Percentiles rank a stretch among this genome's conserved stretches.
phyloP scores from a whole-genome alignment of 805 yeast species.

The Candida schatavii region DNA sequence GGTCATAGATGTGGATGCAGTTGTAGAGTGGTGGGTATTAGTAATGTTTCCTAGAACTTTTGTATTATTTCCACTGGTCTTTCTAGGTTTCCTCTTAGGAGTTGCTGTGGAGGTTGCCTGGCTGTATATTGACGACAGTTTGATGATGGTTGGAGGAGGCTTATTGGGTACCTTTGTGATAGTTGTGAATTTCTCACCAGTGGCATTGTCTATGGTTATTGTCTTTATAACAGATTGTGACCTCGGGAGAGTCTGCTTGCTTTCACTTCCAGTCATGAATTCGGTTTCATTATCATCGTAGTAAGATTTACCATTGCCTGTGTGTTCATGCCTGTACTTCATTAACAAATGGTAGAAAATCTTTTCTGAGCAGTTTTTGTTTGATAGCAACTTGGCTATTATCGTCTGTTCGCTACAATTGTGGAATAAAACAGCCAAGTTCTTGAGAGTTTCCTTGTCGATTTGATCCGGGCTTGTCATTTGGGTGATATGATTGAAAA shows the following conservation, averaged over 20 bases:
- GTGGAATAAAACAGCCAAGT: conserved; percentile 77
- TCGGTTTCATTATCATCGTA: conserved; percentile 24
- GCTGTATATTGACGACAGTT: conserved; percentile 21
- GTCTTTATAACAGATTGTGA: conserved; percentile 42
- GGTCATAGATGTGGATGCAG: conserved; percentile 37
- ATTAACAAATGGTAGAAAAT: conserved; percentile 72
- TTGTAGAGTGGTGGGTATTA: conserved; percentile 18
- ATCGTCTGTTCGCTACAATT: conserved; percentile 61
- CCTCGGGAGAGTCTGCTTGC: conserved; percentile 33
- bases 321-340: conserved; percentile 72
- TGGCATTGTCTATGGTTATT: conserved; percentile 28
- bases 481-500: conserved; percentile 22
- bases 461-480: conserved; percentile 45
- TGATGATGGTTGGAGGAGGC: conserved; percentile 1
- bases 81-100: conserved; percentile 10
- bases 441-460: conserved; percentile 72
- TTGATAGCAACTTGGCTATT: conserved; percentile 48
- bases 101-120: background rate
- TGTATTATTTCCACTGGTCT: background rate
- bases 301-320: conserved; percentile 15
- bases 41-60: conserved; percentile 31
- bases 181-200: conserved; percentile 23
- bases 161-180: conserved; percentile 17
- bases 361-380: conserved; percentile 70
- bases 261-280: conserved; percentile 20